Percentiles rank a stretch among this genome's conserved stretches.
These are phyloP conservation scores for Sesbania bispinosa DNA, from an alignment of 306 rosid genomes.

Conservation along the genomic window DNA sequence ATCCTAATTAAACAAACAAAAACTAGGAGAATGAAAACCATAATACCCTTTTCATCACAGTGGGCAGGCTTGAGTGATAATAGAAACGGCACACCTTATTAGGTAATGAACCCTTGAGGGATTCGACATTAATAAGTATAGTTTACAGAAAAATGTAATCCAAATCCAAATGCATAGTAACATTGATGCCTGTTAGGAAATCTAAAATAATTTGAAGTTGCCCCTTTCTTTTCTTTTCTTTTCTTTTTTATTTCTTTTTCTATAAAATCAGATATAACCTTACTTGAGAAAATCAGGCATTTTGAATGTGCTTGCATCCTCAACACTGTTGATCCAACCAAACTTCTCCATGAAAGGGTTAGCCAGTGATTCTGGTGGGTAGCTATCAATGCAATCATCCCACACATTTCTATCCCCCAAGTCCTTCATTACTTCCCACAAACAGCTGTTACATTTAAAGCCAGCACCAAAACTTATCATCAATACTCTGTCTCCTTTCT, in stretches of 20 bases:
- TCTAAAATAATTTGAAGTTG: not conserved
- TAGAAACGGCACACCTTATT: constrained; percentile 24
- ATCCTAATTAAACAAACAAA: not conserved
- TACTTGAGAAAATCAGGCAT: not conserved
- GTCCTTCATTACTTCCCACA: constrained; percentile 79
- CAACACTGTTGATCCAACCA: constrained; percentile 66
- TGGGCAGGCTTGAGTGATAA: not conserved
- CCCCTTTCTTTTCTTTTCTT: not conserved
- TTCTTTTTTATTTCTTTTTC: not conserved
- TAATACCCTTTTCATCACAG: not conserved
- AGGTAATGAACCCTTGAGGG: constrained; percentile 26
- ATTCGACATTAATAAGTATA: constrained; percentile 11
- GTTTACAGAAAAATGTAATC: constrained; percentile 30
- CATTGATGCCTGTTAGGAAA: not conserved
- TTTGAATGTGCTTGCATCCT: constrained; percentile 56
- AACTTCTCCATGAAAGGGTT: constrained; percentile 82
- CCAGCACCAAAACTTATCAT: constrained; percentile 99
- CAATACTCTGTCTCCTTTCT: constrained; percentile 55
- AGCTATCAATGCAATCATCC: constrained; percentile 60
- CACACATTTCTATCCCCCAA: constrained; percentile 59
- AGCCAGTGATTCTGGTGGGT: constrained; percentile 66
- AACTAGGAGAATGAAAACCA: not conserved
- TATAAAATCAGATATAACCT: not conserved
- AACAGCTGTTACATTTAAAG: constrained; percentile 88
- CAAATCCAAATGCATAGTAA: not conserved